Conservation (phyloP, 2,329 filamentous ascomycete genomes). For the Chaetomium sp. region DNA sequence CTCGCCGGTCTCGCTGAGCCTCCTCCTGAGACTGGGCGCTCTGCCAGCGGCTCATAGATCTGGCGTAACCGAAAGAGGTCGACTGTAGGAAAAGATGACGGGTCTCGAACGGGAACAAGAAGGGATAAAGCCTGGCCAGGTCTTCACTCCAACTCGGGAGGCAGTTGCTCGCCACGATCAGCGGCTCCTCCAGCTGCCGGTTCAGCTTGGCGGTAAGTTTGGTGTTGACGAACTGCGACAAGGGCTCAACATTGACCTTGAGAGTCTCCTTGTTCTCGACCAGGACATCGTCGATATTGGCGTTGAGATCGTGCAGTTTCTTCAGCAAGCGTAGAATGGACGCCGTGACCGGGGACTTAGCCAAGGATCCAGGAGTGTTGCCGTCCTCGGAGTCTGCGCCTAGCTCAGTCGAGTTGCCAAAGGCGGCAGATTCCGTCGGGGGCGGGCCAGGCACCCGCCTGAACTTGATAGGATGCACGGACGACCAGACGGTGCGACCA, state of each 20-base stretch:
- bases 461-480: slow-evolving; percentile 89
- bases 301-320: slow-evolving; percentile 88
- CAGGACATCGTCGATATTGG: slow-evolving; percentile 88
- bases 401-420: slow-evolving; percentile 56
- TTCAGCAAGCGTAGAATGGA: slow-evolving; percentile 86
- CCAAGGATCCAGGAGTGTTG: slow-evolving; percentile 74
- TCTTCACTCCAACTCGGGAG: slow-evolving; percentile 96
- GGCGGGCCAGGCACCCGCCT: slow-evolving; percentile 82
- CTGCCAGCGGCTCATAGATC: slow-evolving; percentile 98
- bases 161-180: slow-evolving; percentile 96
- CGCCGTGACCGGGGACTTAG: slow-evolving; percentile 80
- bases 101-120: slow-evolving; percentile 97
- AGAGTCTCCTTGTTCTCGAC: slow-evolving; percentile 72
- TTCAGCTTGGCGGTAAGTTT: slow-evolving; percentile 98
- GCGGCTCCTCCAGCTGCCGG: slow-evolving; percentile 90
- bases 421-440: slow-evolving; percentile 68
- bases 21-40: slow-evolving; percentile 84
- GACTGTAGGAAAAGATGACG: slow-evolving; percentile 96
- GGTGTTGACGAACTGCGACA: slow-evolving; percentile 96
- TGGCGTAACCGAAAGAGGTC: slow-evolving; percentile 95
- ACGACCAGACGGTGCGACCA: slow-evolving; percentile 83
- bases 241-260: slow-evolving; percentile 75
- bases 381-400: slow-evolving; percentile 56
- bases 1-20: slow-evolving; percentile 76
- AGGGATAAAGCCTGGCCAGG: slow-evolving; percentile 87